phyloP scores from a whole-genome alignment of 2,329 filamentous ascomycete species.

The Hortaea werneckii region DNA sequence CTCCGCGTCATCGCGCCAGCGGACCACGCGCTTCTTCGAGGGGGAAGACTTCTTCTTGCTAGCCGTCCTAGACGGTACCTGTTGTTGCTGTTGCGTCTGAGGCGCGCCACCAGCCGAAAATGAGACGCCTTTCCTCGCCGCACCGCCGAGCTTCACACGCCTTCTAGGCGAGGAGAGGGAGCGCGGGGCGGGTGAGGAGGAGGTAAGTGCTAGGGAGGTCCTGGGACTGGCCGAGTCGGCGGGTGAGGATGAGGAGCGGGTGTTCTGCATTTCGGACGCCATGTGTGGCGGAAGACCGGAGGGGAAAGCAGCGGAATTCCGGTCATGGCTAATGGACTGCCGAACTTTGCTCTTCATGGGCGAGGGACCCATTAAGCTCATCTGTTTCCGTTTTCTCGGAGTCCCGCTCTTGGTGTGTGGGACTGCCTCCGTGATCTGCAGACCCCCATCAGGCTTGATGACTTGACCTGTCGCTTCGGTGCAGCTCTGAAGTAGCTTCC shows the following conservation, averaged over 20 bases:
- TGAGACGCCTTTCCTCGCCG: slow-evolving; percentile 58
- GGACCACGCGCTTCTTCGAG: slow-evolving; percentile 62
- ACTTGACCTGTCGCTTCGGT: slow-evolving; percentile 67
- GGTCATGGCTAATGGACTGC: slow-evolving; percentile 13
- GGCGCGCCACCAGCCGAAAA: slow-evolving; percentile 14
- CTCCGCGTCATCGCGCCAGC: slow-evolving; percentile 88
- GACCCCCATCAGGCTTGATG: slow-evolving; percentile 75
- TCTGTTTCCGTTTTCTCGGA: slow-evolving; percentile 57
- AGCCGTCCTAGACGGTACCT: slow-evolving; percentile 55
- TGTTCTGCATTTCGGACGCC: slow-evolving; percentile 9
- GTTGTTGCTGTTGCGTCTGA: too few relatives aligned
- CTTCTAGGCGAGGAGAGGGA: slow-evolving; percentile 71
- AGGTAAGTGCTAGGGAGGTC: too few relatives aligned
- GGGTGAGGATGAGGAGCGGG: slow-evolving; percentile 8
- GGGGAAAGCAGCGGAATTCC: not conserved
- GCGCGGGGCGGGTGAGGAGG: too few relatives aligned
- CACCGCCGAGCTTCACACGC: slow-evolving; percentile 49
- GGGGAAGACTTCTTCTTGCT: slow-evolving; percentile 55
- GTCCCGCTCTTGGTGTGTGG: slow-evolving; percentile 64
- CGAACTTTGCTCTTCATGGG: slow-evolving; percentile 37
- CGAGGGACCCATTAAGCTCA: slow-evolving; percentile 37
- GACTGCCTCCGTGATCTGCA: slow-evolving; percentile 53
- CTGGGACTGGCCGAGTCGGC: too few relatives aligned
- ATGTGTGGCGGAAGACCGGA: slow-evolving; percentile 19
- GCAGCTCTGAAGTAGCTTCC: slow-evolving; percentile 67